A percentile compares a stretch with the other conserved stretches of the same genome.
phyloP scores from a whole-genome alignment of 2,329 filamentous ascomycete species.

The Botrytis tulipae region DNA sequence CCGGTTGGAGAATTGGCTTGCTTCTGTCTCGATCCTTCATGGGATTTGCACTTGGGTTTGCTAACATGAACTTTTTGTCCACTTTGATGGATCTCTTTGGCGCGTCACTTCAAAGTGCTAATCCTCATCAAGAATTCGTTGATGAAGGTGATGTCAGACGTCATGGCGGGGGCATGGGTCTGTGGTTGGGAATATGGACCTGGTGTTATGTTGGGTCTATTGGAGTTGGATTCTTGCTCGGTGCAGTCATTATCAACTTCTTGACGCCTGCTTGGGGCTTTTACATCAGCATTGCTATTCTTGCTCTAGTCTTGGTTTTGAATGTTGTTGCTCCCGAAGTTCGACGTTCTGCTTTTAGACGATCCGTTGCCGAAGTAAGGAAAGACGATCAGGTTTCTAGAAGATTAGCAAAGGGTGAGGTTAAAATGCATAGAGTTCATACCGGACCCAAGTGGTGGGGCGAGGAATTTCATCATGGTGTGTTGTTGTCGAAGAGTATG shows the following conservation, averaged over 20 bases:
- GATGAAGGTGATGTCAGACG: slow-evolving; percentile 66
- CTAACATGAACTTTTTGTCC: slow-evolving; percentile 73
- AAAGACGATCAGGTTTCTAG: slow-evolving; percentile 52
- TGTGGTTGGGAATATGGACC: slow-evolving; percentile 78
- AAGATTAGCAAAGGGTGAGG: slow-evolving; percentile 67
- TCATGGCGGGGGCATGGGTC: slow-evolving; percentile 73
- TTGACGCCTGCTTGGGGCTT: slow-evolving; percentile 71
- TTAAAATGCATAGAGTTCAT: slow-evolving; percentile 72
- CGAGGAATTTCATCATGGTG: slow-evolving; percentile 70
- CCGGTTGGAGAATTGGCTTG: slow-evolving; percentile 58
- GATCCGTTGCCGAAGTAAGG: slow-evolving; percentile 65
- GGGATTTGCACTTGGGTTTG: slow-evolving; percentile 69
- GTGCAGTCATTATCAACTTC: slow-evolving; percentile 65
- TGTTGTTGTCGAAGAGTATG: slow-evolving; percentile 67
- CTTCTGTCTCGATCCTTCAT: slow-evolving; percentile 64
- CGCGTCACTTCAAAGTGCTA: slow-evolving; percentile 68
- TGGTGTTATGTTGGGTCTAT: slow-evolving; percentile 75
- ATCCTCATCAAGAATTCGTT: slow-evolving; percentile 70
- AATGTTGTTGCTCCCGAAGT: slow-evolving; percentile 73
- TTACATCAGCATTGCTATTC: slow-evolving; percentile 67
- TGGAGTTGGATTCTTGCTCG: slow-evolving; percentile 68
- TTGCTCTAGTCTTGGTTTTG: slow-evolving; percentile 63
- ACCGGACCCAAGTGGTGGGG: slow-evolving; percentile 75
- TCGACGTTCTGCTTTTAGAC: slow-evolving; percentile 64
- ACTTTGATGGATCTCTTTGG: slow-evolving; percentile 74